Evolutionary conservation across 2,329 filamentous ascomycete genomes (phyloP), one percentile per base, ranked within the genome.

Genomic region (Celoporthe dispersa): DNA sequence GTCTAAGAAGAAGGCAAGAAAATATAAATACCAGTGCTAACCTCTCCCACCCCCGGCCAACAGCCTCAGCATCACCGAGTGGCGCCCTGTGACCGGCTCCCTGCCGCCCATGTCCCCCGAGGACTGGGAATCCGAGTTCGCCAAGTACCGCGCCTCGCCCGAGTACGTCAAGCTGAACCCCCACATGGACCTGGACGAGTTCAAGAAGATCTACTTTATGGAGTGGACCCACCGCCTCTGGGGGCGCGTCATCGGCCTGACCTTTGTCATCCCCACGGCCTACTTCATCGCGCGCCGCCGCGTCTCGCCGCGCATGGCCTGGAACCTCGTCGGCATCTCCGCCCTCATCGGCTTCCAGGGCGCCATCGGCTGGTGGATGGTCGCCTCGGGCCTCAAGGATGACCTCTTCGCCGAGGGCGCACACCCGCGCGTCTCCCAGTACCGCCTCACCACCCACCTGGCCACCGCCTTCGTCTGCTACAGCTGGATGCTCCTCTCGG

Each of bases 161-260:
- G 96, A 99, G 81, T 99, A 95, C 83, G 90, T 92, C 78, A 88
- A 94, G 72, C 87, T 99, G 75, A 99, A 99, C 83, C 92, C 94
- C 41, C 89, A 93, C 79, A 99, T 99, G 96, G 91, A 88, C 41
- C 85, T 99, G 69, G 87, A 90, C 70, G 96, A 99, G 79, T 99
- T 98, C 84, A 98, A 98, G 82, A 92, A 96, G 79, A 99, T 99
- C 75, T 99, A 98, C 87, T 99, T 92, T 81, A 98, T 98, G 96
- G 96, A 99, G 85, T 99, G 96, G 96, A 90, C 91, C 59, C 96
- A 99, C 81, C 90, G 96, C 39, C 86, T 98, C 68, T 98, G 96
- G 94, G 96, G 96, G 61, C 91, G 96, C 73, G 86, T 97, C 75
- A 93, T 99, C 70, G 96, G 96, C 70, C 81, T 98, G 73, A 92